Evolutionary conservation across 2,329 filamentous ascomycete species (phyloP), one percentile per base, ranked within the genome.

Genomic region (Xylaria multiplex): DNA sequence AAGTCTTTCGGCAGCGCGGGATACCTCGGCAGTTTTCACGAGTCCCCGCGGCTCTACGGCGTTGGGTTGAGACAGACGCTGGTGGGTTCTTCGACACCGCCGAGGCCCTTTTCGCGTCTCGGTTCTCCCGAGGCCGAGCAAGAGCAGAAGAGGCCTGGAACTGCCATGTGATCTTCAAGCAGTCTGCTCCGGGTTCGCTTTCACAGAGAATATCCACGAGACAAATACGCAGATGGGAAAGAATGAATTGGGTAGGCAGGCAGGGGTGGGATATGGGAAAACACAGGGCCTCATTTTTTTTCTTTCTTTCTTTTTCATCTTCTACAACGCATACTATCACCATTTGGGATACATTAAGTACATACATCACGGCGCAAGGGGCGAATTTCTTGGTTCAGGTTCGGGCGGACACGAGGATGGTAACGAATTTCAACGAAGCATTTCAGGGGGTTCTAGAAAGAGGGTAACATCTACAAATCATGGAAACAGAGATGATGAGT

Each of bases 1-100:
- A 69, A 68, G 40, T 77, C 74, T 0, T 75, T 77, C 56, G 73
- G 76, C 62, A 76, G 74, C 66, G 74, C 75, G 1, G 75, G 73
- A 22, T 67, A 76, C 24, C 70, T 78, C 8, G 74, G 60, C 6
- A 59, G 76, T 32, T 73, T 78, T 62, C 69, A 71, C 53, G 75
- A 74, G 42, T 27, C 27, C 5, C 72, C 73, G 63, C 70, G 71
- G 35, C 69, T 72, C 53, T 69, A 72, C 46, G 67, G 70, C 16
- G 61, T 76, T 2, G 73, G 69, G 16, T 54, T 74, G 22, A 63
- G 73, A 13, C 62, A 65, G 6, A 69, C 70, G 16, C 61, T 75
- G 24, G 62, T 74, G 40, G 67, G 72, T 9, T 49, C 65, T 2
- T 63, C 66, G 14, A 60, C 62, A 5, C 66, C 72, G 27, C 69